Conservation (phyloP, 768 basidiomycete species). For the Hypholoma sublateritium region DNA sequence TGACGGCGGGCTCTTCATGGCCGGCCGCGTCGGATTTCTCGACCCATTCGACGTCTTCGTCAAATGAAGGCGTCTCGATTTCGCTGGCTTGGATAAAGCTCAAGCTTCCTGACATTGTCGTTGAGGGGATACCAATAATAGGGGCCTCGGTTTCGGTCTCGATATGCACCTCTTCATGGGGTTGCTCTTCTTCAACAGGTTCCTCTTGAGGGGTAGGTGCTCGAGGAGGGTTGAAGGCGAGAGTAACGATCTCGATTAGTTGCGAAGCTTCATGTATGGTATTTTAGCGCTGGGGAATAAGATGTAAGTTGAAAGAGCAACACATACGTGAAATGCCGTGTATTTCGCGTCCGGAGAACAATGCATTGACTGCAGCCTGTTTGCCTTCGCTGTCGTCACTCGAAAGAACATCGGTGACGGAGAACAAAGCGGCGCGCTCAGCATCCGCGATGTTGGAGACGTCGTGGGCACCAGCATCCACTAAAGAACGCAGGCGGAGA, state of each 20-base stretch:
- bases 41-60: constrained; percentile 56
- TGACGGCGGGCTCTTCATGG: constrained; percentile 30
- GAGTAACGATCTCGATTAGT: constrained; percentile 54
- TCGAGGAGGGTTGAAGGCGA: constrained; percentile 51
- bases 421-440: constrained; percentile 57
- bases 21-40: constrained; percentile 44
- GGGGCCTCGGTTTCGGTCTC: constrained; percentile 30
- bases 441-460: constrained; percentile 40
- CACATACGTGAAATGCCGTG: constrained; percentile 61
- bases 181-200: constrained; percentile 25
- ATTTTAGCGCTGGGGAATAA: neutral
- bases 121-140: constrained; percentile 43
- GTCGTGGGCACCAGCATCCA: constrained; percentile 45
- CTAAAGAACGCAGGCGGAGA: constrained; percentile 53
- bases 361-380: constrained; percentile 48
- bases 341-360: constrained; percentile 60
- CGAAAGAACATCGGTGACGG: constrained; percentile 53
- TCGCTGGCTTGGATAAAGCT: constrained; percentile 85
- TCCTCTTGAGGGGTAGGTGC: constrained; percentile 34
- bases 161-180: constrained; percentile 15
- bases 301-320: constrained; percentile 1
- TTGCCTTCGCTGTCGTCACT: constrained; percentile 54
- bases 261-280: constrained; percentile 50
- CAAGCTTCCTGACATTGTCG: constrained; percentile 53
- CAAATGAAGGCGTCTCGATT: constrained; percentile 55